Conservation (phyloP, 2,329 filamentous ascomycete genomes). For the Didymella glomerata region DNA sequence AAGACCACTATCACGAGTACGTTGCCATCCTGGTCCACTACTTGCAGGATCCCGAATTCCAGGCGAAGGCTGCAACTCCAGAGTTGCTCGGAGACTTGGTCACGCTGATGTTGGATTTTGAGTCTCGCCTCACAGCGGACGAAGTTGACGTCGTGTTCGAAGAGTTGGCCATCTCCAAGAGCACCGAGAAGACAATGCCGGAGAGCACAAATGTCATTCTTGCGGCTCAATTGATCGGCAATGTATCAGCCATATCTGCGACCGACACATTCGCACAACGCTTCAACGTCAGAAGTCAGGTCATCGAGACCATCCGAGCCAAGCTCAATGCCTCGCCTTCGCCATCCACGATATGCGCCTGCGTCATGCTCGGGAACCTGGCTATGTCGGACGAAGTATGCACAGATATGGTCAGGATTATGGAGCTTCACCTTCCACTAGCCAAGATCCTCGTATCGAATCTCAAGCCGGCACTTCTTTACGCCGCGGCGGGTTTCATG, state of each 20-base stretch:
- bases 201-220: conserved; percentile 38
- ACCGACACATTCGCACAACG: conserved; percentile 44
- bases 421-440: conserved; percentile 43
- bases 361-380: conserved; percentile 51
- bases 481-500: conserved; percentile 49
- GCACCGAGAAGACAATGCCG: conserved; percentile 31
- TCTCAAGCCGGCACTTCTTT: conserved; percentile 43
- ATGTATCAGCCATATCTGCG: conserved; percentile 45
- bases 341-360: conserved; percentile 46
- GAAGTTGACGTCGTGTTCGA: conserved; percentile 41
- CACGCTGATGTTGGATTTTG: conserved; percentile 44
- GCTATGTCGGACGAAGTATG: conserved; percentile 48
- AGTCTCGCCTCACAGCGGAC: conserved; percentile 37
- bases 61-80: conserved; percentile 43
- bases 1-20: conserved; percentile 48
- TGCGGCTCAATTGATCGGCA: conserved; percentile 44
- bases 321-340: conserved; percentile 33
- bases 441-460: conserved; percentile 38
- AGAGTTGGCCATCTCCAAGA: conserved; percentile 40
- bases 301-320: conserved; percentile 40
- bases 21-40: conserved; percentile 47
- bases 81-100: conserved; percentile 42
- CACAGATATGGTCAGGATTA: conserved; percentile 47
- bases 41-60: conserved; percentile 47
- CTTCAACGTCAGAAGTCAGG: conserved; percentile 38